Percentiles rank a stretch among this genome's conserved stretches.
These are phyloP conservation scores for Tylopilus sp. DNA, from an alignment of 768 basidiomycete species.

Conservation along the genomic window DNA sequence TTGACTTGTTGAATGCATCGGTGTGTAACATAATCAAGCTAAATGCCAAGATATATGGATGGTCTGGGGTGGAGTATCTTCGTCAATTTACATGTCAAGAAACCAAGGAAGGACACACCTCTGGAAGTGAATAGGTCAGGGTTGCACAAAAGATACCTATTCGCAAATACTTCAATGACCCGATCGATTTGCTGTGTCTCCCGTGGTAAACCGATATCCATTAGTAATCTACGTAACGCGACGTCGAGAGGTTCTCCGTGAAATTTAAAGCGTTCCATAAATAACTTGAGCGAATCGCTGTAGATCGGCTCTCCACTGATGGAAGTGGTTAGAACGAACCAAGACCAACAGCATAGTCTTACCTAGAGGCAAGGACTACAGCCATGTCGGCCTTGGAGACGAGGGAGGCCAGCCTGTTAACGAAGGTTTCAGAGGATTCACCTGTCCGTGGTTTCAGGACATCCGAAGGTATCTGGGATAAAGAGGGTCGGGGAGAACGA, in stretches of 20 bases:
- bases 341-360: slow-evolving; percentile 12
- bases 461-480: slow-evolving; percentile 41
- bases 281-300: slow-evolving; percentile 60
- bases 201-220: slow-evolving; percentile 87
- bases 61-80: slow-evolving; percentile 49
- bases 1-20: slow-evolving; percentile 96
- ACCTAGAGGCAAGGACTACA: slow-evolving; percentile 80
- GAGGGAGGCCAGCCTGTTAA: slow-evolving; percentile 57
- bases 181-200: slow-evolving; percentile 99
- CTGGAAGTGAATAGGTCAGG: slow-evolving; percentile 72
- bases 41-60: slow-evolving; percentile 94
- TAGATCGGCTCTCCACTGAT: slow-evolving; percentile 71
- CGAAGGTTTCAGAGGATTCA: slow-evolving; percentile 70
- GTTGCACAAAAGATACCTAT: slow-evolving; percentile 80
- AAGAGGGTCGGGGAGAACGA: slow-evolving; percentile 44
- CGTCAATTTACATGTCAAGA: neutral
- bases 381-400: slow-evolving; percentile 80
- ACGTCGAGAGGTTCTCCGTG: slow-evolving; percentile 81
- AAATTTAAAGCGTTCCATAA: slow-evolving; percentile 79
- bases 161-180: slow-evolving; percentile 93
- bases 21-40: slow-evolving; percentile 99
- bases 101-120: slow-evolving; percentile 44
- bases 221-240: slow-evolving; percentile 82
- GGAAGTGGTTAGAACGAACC: slow-evolving; percentile 7
- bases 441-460: slow-evolving; percentile 53